A percentile compares a stretch with the other conserved stretches of the same genome.
Conservation (phyloP, 176 grass and related monocot species). For the Oryza glumipatula region DNA sequence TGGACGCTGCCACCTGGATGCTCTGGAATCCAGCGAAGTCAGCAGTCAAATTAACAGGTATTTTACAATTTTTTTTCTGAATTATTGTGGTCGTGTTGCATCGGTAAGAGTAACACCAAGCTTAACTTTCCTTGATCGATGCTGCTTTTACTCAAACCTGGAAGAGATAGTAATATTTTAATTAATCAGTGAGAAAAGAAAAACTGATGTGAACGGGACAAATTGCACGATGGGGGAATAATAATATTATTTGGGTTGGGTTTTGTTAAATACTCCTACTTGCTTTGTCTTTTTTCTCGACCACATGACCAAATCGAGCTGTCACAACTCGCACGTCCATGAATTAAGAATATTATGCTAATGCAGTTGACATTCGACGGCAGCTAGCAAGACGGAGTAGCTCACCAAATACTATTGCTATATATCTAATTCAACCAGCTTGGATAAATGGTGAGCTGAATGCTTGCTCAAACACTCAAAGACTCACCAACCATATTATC, state of each 20-base stretch:
- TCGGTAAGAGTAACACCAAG: background rate
- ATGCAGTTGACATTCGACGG: conserved; percentile 38
- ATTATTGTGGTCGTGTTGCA: background rate
- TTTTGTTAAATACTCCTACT: background rate
- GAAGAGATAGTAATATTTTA: background rate
- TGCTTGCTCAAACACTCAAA: background rate
- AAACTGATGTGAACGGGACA: conserved; percentile 39
- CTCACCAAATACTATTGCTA: background rate
- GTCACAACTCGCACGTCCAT: conserved; percentile 7
- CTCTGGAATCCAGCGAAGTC: background rate
- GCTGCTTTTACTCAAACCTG: conserved; percentile 11
- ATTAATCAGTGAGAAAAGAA: background rate
- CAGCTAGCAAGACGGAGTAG: background rate
- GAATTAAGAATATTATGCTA: background rate
- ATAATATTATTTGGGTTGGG: background rate
- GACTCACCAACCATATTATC: background rate
- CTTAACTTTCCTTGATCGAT: background rate
- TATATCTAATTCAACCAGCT: background rate
- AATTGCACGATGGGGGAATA: background rate
- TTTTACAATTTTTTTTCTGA: background rate
- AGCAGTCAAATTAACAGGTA: background rate
- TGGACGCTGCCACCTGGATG: background rate
- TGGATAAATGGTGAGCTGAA: background rate
- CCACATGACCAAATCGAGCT: background rate
- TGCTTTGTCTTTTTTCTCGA: background rate